Percentiles rank a stretch among this genome's conserved stretches.
phyloP scores from a whole-genome alignment of 179 eudicot species.

The Sideroxylon spinosum region DNA sequence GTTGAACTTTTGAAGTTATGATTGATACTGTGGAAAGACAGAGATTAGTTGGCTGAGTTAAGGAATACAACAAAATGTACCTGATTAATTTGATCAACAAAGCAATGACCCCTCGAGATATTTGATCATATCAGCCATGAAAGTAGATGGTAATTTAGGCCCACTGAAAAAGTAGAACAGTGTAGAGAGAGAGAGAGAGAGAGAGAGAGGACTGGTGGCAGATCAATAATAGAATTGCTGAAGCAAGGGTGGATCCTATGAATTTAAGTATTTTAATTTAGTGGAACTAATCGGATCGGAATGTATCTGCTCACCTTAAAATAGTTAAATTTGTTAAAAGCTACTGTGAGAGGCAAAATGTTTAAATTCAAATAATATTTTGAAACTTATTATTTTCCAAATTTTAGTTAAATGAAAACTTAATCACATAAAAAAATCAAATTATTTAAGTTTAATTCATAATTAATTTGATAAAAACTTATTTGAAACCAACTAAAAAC shows the following conservation, averaged over 20 bases:
- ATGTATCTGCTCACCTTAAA: background rate
- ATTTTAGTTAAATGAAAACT: no score
- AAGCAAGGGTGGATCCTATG: constrained; percentile 30
- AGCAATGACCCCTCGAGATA: constrained; percentile 11
- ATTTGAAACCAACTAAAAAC: no score
- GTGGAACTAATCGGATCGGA: constrained; percentile 2
- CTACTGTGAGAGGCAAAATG: no score
- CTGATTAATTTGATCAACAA: background rate
- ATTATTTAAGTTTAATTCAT: no score
- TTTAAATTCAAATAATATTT: no score
- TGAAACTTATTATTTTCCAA: no score
- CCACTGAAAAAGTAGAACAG: constrained; percentile 21
- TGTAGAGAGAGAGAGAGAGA: constrained; percentile 19
- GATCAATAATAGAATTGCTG: constrained; percentile 29
- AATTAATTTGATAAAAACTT: no score
- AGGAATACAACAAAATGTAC: constrained; percentile 5
- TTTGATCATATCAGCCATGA: constrained; percentile 25
- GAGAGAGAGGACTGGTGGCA: constrained; percentile 27
- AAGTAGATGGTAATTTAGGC: constrained; percentile 28
- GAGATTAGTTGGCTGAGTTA: background rate
- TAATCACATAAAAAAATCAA: no score
- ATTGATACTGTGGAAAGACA: background rate
- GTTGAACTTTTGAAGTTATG: background rate
- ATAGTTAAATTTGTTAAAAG: no score
- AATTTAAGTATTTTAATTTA: background rate